Percentiles rank a stretch among this genome's conserved stretches.
Conservation (phyloP, 1,284 basidiomycete genomes). For the Boletus semigastroideus region DNA sequence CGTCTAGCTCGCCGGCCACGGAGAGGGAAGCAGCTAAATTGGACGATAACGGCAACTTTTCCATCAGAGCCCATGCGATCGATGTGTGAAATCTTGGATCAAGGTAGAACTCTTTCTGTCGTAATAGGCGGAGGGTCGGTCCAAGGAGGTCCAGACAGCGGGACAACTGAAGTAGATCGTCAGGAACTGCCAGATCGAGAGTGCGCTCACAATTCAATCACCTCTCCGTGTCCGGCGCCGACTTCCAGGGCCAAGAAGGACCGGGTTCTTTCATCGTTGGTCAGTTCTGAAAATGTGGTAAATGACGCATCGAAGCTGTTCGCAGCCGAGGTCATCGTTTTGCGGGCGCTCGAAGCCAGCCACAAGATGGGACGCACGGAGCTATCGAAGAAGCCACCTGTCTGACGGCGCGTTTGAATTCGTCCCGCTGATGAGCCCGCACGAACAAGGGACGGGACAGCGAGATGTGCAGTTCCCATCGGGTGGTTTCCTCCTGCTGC, state of each 20-base stretch:
- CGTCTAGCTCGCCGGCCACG: background rate
- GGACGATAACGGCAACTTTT: conserved; percentile 13
- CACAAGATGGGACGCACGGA: conserved; percentile 43
- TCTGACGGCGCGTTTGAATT: conserved; percentile 59
- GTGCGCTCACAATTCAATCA: conserved; percentile 29
- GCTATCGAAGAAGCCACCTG: conserved; percentile 42
- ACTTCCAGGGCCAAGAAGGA: conserved; percentile 74
- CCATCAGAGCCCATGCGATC: conserved; percentile 74
- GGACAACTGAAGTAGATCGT: conserved; percentile 46
- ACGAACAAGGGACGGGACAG: conserved; percentile 75
- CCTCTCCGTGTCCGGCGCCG: conserved; percentile 74
- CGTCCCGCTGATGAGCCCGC: conserved; percentile 72
- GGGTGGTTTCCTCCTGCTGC: conserved; percentile 12
- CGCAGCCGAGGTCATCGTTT: conserved; percentile 14
- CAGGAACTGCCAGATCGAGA: conserved; percentile 13
- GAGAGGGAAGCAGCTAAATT: conserved; percentile 2
- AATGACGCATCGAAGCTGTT: conserved; percentile 72
- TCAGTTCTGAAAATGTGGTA: conserved; percentile 62
- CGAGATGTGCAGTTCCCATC: conserved; percentile 64
- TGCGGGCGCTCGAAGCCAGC: conserved; percentile 2
- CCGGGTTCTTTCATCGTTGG: conserved; percentile 77
- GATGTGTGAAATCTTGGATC: conserved; percentile 79
- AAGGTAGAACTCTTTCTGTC: conserved; percentile 72
- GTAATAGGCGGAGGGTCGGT: conserved; percentile 53
- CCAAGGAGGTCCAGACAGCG: conserved; percentile 51